A percentile compares a stretch with the other conserved stretches of the same genome.
Conservation (phyloP, 345 rosid species). For the Melastoma malabathricum region DNA sequence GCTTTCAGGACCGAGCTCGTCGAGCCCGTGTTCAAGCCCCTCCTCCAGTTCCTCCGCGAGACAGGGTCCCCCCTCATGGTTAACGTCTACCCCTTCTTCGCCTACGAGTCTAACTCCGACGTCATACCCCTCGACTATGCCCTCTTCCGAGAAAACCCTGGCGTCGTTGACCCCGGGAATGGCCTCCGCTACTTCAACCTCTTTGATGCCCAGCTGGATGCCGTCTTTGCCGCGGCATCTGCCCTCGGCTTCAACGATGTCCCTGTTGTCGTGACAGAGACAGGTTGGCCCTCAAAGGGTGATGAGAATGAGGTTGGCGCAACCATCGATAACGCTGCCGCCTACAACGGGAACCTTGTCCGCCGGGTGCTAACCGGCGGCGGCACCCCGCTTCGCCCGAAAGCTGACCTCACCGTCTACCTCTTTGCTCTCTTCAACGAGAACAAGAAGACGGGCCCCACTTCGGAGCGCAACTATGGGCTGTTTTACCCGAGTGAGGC, state of each 20-base stretch:
- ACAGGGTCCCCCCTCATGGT: conserved; percentile 90
- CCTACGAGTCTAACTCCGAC: conserved; percentile 80
- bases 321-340: conserved; percentile 48
- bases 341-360: conserved; percentile 85
- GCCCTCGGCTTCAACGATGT: conserved; percentile 70
- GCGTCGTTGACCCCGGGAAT: conserved; percentile 73
- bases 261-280: conserved; percentile 60
- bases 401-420: conserved; percentile 78
- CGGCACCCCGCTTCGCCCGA: conserved; percentile 72
- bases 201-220: conserved; percentile 94
- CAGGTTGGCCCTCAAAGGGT: conserved; percentile 95
- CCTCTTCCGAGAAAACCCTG: conserved; percentile 77
- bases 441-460: conserved; percentile 61
- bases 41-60: conserved; percentile 72
- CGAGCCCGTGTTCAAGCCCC: conserved; percentile 59
- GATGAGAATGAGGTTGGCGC: conserved; percentile 77
- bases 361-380: conserved; percentile 68
- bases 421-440: conserved; percentile 92
- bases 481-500: conserved; percentile 68
- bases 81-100: conserved; percentile 86
- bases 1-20: conserved; percentile 68
- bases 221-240: conserved; percentile 82
- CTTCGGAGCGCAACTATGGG: conserved; percentile 87
- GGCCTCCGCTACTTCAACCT: conserved; percentile 71
- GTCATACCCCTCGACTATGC: conserved; percentile 89